phyloP scores from a whole-genome alignment of 495 filamentous ascomycete species.

The Elasticomyces elasticus region DNA sequence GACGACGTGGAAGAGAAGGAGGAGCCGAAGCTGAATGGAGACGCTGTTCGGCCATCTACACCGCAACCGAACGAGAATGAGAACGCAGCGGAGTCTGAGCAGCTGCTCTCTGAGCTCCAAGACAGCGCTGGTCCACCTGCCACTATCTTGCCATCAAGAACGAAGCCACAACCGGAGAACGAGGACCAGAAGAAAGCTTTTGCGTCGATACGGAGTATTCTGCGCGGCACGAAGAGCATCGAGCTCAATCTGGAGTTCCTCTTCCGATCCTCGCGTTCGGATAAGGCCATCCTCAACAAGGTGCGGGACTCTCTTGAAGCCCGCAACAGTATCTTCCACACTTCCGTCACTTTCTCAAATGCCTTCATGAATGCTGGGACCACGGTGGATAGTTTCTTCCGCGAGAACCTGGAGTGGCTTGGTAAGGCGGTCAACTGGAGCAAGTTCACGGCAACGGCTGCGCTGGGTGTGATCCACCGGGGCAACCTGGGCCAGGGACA shows the following conservation, averaged over 20 bases:
- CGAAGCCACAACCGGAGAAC: slow-evolving; percentile 24
- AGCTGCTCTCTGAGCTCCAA: slow-evolving; percentile 27
- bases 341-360: slow-evolving; percentile 90
- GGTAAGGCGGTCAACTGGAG: slow-evolving; percentile 99
- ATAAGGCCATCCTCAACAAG: slow-evolving; percentile 85
- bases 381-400: slow-evolving; percentile 93
- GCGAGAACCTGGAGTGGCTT: slow-evolving; percentile 95
- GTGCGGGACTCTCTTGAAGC: slow-evolving; percentile 90
- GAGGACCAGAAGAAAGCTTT: slow-evolving; percentile 49
- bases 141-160: slow-evolving; percentile 28
- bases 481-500: slow-evolving; percentile 88
- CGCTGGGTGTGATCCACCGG: slow-evolving; percentile 89
- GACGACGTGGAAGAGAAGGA: slow-evolving; percentile 39
- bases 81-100: slow-evolving; percentile 33
- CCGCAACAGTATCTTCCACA: slow-evolving; percentile 97
- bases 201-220: slow-evolving; percentile 71
- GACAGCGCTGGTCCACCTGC: slow-evolving; percentile 22
- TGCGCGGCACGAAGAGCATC: slow-evolving; percentile 84
- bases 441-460: slow-evolving; percentile 96
- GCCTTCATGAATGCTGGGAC: slow-evolving; percentile 99
- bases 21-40: slow-evolving; percentile 31
- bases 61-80: slow-evolving; percentile 34
- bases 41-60: slow-evolving; percentile 11
- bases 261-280: slow-evolving; percentile 83
- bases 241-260: slow-evolving; percentile 93